Conservation (phyloP, 768 basidiomycete genomes). For the Naganishia friedmannii region DNA sequence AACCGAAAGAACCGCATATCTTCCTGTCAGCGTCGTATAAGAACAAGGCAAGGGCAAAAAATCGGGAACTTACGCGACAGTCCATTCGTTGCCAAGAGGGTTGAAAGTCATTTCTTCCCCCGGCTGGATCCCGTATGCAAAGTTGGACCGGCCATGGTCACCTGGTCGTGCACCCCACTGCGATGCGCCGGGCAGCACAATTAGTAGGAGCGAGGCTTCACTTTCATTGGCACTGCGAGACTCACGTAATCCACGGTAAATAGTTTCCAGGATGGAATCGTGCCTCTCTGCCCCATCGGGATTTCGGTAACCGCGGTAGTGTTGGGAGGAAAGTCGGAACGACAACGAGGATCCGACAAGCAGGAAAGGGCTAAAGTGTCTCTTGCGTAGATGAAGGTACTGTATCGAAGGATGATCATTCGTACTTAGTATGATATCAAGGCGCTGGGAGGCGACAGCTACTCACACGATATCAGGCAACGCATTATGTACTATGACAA, state of each 20-base stretch:
- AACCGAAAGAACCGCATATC: no score
- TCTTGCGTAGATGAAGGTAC: constrained; percentile 6
- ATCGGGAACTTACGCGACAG: constrained; percentile 1
- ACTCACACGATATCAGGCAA: constrained; percentile 24
- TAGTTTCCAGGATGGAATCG: constrained; percentile 13
- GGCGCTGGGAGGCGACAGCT: no score
- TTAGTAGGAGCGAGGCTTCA: not conserved
- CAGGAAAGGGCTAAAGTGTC: constrained; percentile 8
- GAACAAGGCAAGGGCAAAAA: no score
- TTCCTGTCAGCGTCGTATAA: no score
- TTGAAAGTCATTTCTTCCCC: constrained; percentile 11
- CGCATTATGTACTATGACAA: constrained; percentile 12
- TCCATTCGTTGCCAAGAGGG: constrained; percentile 25
- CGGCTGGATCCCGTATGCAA: constrained; percentile 6
- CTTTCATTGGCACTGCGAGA: not conserved
- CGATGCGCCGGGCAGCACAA: not conserved
- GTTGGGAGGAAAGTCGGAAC: constrained; percentile 8
- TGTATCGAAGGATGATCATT: not conserved
- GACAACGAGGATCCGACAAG: constrained; percentile 22
- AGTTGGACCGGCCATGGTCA: not conserved
- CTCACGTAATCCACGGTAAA: constrained; percentile 14
- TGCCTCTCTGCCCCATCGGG: not conserved
- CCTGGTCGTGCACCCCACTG: constrained; percentile 25
- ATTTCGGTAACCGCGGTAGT: not conserved
- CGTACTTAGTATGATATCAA: not conserved